Base-by-base conservation (phyloP, 2,329 filamentous ascomycete species). In the Fusarium torulosum region DNA sequence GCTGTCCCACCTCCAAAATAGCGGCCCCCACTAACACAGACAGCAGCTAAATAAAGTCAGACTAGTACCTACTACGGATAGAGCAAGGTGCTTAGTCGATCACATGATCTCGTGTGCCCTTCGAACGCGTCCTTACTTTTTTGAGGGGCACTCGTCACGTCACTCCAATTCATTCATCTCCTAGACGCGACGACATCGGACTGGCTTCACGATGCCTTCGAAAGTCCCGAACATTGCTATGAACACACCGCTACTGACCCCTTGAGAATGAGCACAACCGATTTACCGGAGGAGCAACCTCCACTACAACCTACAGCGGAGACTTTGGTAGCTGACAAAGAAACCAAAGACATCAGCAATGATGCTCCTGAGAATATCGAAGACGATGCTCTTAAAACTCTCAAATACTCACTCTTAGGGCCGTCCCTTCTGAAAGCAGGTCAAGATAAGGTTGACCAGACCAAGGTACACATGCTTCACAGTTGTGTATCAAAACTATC, bases 401-500 rank as follows among this genome's bases (percentile, higher is more conserved):
- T 98, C 56, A 97, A 97, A 75, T 97, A 98, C 78, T 91, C 91
- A 56, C 86, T 98, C 0, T 84, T 98, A 0, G 96, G 96, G 0
- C 95, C 94, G 0, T 97, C 94, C 7, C 82, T 98, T 53, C 95
- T 94, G 21, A 99, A 99, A 78, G 92, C 94, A 29, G 96, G 96
- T 3, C 94, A 98, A 77, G 93, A 97, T 74, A 85, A 88, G 17
- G 95, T 98, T n/a, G 93, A 99, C 74, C 96, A 98, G 80, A 86
- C 86, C 67, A 97, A 96, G 82, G 90, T 90, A 76, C 38, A 75
- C 8, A 29, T 10, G 0, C 33, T 19, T 35, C 3, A 10, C 14
- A 11, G 5, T 19, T 17, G 4, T 6, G 2, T 27, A 10, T 19
- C 33, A 20, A 11, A 15, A 29, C 21, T 25, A 33, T 52, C 52